Conservation (phyloP, 176 grass and related monocot species). For the Phoenix roebelenii region DNA sequence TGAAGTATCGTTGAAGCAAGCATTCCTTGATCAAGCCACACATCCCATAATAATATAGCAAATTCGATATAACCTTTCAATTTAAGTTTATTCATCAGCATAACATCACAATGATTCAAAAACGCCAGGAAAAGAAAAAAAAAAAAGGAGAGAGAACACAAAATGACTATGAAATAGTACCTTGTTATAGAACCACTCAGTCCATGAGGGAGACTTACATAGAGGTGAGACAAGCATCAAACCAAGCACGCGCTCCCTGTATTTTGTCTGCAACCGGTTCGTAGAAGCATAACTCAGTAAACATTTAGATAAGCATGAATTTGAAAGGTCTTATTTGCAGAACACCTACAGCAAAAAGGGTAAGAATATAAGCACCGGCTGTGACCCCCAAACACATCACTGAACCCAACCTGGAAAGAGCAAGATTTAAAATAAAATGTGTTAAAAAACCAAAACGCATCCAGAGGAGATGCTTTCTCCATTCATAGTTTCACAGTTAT, state of each 20-base stretch:
- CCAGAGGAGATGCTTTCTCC: no score
- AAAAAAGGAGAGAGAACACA: no score
- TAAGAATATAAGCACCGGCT: slow-evolving; percentile 94
- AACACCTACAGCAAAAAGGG: slow-evolving; percentile 77
- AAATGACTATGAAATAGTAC: slow-evolving; percentile 28
- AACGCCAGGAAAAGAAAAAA: no score
- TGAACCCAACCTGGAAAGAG: slow-evolving; percentile 68
- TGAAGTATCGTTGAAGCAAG: slow-evolving; percentile 92
- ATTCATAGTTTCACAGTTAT: no score
- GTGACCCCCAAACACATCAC: slow-evolving; percentile 98
- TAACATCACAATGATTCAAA: not conserved
- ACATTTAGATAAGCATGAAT: slow-evolving; percentile 2
- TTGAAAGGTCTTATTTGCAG: slow-evolving; percentile 8
- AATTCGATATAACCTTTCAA: slow-evolving; percentile 74
- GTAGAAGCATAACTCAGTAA: slow-evolving; percentile 1
- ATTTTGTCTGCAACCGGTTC: slow-evolving; percentile 60
- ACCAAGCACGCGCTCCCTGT: slow-evolving; percentile 84
- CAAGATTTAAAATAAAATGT: slow-evolving; percentile 23
- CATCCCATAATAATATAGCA: slow-evolving; percentile 97
- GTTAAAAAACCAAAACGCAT: no score
- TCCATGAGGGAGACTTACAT: slow-evolving; percentile 85
- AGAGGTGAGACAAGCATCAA: slow-evolving; percentile 89
- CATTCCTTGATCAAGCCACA: slow-evolving; percentile 78
- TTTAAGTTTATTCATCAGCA: slow-evolving; percentile 1
- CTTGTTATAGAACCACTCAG: slow-evolving; percentile 94